Percentiles rank a stretch among this genome's conserved stretches.
phyloP scores from a whole-genome alignment of 2,329 filamentous ascomycete species.

The Chaetoscypha palmicola region DNA sequence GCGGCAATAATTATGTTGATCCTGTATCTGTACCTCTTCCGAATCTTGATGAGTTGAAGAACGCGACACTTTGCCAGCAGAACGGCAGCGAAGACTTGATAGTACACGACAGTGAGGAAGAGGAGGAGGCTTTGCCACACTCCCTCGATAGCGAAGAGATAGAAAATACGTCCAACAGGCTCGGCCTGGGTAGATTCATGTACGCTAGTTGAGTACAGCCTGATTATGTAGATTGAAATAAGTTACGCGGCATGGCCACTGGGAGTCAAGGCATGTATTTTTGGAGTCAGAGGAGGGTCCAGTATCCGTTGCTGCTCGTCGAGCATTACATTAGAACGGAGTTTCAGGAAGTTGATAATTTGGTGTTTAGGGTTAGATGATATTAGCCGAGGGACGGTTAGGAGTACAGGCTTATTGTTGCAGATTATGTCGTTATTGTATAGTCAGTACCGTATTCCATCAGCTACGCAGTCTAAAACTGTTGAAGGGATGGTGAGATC shows the following conservation, averaged over 20 bases:
- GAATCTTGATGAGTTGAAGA: conserved; percentile 21
- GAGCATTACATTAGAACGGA: not conserved
- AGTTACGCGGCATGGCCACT: not conserved
- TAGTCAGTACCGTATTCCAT: not conserved
- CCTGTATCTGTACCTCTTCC: conserved; percentile 33
- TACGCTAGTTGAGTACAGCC: conserved; percentile 13
- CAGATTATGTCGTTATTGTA: not conserved
- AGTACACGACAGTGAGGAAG: conserved; percentile 41
- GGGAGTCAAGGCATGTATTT: not conserved
- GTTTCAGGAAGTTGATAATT: not conserved
- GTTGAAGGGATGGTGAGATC: not conserved
- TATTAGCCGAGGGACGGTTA: not conserved
- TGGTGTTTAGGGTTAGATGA: conserved; percentile 8
- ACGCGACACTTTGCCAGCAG: conserved; percentile 15
- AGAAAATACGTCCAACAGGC: no score
- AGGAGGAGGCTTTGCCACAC: conserved; percentile 27
- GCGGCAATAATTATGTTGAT: conserved; percentile 18
- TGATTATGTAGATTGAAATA: conserved; percentile 1
- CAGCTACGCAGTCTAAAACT: not conserved
- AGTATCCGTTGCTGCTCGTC: no score
- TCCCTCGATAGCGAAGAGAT: no score
- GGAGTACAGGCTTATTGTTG: conserved; percentile 1
- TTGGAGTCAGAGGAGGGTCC: not conserved
- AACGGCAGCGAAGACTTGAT: conserved; percentile 46
- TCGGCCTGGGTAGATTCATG: conserved; percentile 16